A percentile compares a stretch with the other conserved stretches of the same genome.
These are phyloP conservation scores for Alternaria panax DNA, from an alignment of 2,329 filamentous ascomycete species.

Conservation along the genomic window DNA sequence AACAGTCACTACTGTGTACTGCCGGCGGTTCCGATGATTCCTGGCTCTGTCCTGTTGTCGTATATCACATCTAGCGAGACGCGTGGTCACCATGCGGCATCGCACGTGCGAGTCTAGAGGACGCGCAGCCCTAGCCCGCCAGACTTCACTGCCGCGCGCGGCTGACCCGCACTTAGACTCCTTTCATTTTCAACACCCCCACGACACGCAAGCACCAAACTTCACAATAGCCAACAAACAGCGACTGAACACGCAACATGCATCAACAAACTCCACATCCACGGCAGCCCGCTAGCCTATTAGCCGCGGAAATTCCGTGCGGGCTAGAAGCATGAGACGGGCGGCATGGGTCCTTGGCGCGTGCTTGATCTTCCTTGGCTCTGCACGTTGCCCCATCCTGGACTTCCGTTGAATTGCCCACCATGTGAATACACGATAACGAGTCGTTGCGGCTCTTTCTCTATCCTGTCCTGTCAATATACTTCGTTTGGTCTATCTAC, in stretches of 20 bases:
- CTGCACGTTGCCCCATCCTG: background rate
- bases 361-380: constrained; percentile 10
- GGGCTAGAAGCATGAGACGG: constrained; percentile 2
- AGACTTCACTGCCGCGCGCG: constrained; percentile 1
- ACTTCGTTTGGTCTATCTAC: background rate
- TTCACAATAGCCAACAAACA: background rate
- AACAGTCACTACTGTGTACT: background rate
- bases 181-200: background rate
- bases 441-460: background rate
- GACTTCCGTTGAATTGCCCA: background rate
- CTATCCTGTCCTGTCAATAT: background rate
- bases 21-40: background rate
- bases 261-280: background rate
- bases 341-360: constrained; percentile 8
- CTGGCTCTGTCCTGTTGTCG: background rate
- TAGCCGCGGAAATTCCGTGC: background rate
- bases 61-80: background rate
- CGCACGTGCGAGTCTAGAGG: constrained; percentile 1
- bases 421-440: constrained; percentile 14
- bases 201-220: constrained; percentile 2
- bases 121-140: background rate
- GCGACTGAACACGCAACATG: background rate
- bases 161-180: background rate
- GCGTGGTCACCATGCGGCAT: background rate
- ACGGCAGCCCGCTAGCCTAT: constrained; percentile 1